Percentiles rank a stretch among this genome's conserved stretches.
Conservation (phyloP, 495 filamentous ascomycete species). For the Recurvomyces mirabilis region DNA sequence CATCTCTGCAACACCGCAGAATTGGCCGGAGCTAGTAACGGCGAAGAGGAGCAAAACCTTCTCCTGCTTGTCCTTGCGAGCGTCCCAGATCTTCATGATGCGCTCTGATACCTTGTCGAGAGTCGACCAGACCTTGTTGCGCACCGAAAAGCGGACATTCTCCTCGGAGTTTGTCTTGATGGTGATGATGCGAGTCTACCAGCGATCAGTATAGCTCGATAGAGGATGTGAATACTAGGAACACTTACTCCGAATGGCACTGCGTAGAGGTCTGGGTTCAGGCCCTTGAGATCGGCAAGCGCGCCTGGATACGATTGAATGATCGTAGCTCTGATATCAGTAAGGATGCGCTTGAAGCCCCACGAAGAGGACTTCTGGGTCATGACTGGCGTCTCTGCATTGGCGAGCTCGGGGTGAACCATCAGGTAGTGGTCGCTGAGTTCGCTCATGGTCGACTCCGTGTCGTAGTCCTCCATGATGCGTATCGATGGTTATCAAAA, state of each 20-base stretch:
- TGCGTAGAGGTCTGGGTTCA: conserved; percentile 2
- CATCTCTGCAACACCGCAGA: conserved; percentile 15
- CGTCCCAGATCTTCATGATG: conserved; percentile 5
- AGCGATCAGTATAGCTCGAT: background rate
- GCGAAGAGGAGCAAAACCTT: conserved; percentile 8
- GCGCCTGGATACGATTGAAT: background rate
- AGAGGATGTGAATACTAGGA: background rate
- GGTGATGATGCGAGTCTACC: conserved; percentile 10
- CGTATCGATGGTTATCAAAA: no score
- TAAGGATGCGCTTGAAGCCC: background rate
- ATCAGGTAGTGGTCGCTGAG: background rate
- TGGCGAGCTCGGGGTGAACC: background rate
- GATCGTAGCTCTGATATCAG: background rate
- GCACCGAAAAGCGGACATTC: background rate
- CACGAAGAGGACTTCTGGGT: background rate
- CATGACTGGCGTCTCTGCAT: background rate
- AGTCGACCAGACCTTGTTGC: background rate
- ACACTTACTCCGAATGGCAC: conserved; percentile 3
- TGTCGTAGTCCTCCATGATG: no score
- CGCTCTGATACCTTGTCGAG: conserved; percentile 6
- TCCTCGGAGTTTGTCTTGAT: conserved; percentile 10
- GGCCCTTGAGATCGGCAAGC: background rate
- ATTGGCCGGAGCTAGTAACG: conserved; percentile 4
- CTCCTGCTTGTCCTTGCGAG: background rate
- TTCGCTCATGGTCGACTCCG: no score